These are phyloP conservation scores for Acacia pycnantha DNA, from an alignment of 331 rosid genomes.

Conservation along the genomic window DNA sequence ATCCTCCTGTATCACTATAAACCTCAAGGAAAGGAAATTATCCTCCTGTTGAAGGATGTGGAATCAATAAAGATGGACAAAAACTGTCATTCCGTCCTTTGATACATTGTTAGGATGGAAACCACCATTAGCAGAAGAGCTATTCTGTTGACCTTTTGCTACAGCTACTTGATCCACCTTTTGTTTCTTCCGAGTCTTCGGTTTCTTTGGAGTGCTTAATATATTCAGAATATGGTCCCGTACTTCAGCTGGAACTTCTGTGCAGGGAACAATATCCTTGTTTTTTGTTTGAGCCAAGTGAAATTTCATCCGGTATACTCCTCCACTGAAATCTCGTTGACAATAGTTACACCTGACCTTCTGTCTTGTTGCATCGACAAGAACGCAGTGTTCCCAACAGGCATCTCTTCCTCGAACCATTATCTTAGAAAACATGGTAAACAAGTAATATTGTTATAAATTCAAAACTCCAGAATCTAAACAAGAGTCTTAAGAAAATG, in stretches of 20 bases:
- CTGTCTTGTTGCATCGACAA: conserved; percentile 65
- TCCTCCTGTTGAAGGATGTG: conserved; percentile 42
- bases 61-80: conserved; percentile 50
- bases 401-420: conserved; percentile 86
- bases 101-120: conserved; percentile 56
- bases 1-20: conserved; percentile 57
- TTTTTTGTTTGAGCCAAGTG: conserved; percentile 81
- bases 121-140: conserved; percentile 68
- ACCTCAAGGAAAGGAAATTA: conserved; percentile 66
- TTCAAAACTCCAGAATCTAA: not conserved
- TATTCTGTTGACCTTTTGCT: conserved; percentile 48
- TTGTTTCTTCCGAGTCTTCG: conserved; percentile 57
- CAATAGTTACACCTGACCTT: conserved; percentile 77
- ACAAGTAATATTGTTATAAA: conserved; percentile 11
- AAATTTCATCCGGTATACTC: conserved; percentile 83
- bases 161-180: conserved; percentile 46
- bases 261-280: conserved; percentile 73
- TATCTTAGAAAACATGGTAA: conserved; percentile 31
- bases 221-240: conserved; percentile 59
- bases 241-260: conserved; percentile 64
- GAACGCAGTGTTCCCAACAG: conserved; percentile 75
- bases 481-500: not conserved
- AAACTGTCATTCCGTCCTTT: conserved; percentile 59
- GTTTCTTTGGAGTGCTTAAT: conserved; percentile 61
- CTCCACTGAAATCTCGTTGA: conserved; percentile 73